phyloP scores from a whole-genome alignment of 2,329 filamentous ascomycete genomes.

The Trichoderma sp. region DNA sequence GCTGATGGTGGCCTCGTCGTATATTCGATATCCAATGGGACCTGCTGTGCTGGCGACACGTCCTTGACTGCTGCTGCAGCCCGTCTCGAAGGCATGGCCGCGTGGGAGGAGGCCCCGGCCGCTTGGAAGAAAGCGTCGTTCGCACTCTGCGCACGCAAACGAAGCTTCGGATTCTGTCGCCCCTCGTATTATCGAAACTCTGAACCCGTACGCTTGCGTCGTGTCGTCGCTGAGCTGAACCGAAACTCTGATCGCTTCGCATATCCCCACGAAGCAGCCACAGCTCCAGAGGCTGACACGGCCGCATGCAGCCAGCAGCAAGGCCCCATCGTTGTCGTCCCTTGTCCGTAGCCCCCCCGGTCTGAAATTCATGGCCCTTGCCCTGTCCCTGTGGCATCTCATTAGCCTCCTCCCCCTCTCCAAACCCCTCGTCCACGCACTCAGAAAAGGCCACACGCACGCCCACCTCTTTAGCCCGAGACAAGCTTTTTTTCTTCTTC shows the following conservation, averaged over 20 bases:
- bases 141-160: background rate
- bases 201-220: background rate
- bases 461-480: background rate
- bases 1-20: background rate
- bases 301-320: slow-evolving; percentile 9
- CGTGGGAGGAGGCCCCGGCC: too few relatives aligned
- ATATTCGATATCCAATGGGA: background rate
- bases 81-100: background rate
- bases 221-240: background rate
- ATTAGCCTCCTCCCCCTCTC: background rate
- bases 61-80: background rate
- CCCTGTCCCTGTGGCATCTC: slow-evolving; percentile 3
- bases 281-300: background rate
- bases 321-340: background rate
- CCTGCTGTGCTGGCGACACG: background rate
- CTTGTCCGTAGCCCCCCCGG: background rate
- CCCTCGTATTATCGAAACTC: background rate
- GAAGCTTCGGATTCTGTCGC: background rate
- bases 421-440: background rate
- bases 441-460: background rate
- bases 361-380: background rate
- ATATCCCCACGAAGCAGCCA: too few relatives aligned
- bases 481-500: background rate
- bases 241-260: too few relatives aligned
- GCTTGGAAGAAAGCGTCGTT: background rate